Evolutionary conservation across 2,329 filamentous ascomycete species (phyloP).

Genomic region (Aspergillus hiratsukae): DNA sequence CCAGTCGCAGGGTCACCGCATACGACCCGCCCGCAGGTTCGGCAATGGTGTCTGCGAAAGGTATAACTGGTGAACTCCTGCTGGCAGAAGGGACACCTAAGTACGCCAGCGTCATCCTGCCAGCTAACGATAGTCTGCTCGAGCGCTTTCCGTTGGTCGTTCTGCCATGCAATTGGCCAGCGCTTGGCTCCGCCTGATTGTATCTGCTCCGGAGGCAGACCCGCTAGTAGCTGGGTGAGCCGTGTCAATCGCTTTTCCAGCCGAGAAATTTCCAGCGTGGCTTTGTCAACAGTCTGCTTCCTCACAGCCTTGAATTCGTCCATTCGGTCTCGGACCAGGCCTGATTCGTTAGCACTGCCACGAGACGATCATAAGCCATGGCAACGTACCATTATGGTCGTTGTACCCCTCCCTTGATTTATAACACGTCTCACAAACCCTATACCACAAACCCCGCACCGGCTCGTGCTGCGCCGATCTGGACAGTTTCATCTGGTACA

Average conservation of each 20-base stretch:
- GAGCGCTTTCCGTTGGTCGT: constrained; percentile 70
- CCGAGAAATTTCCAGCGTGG: constrained; percentile 80
- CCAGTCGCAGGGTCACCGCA: constrained; percentile 80
- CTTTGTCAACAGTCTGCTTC: constrained; percentile 73
- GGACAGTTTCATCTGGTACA: constrained; percentile 99
- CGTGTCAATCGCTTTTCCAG: constrained; percentile 90
- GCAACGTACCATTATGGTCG: constrained; percentile 61
- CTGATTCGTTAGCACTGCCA: constrained; percentile 25
- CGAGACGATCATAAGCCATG: not conserved
- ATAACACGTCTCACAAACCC: constrained; percentile 98
- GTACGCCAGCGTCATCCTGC: constrained; percentile 82
- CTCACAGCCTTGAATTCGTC: constrained; percentile 66
- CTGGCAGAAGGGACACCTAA: constrained; percentile 86
- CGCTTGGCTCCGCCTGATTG: constrained; percentile 46
- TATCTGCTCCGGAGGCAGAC: constrained; percentile 63
- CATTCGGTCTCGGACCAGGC: constrained; percentile 67
- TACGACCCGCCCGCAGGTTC: constrained; percentile 87
- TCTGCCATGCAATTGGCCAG: constrained; percentile 59
- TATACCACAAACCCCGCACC: constrained; percentile 82
- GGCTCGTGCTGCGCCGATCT: constrained; percentile 86
- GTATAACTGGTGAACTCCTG: constrained; percentile 93
- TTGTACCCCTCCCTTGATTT: constrained; percentile 96
- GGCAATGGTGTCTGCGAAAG: constrained; percentile 89
- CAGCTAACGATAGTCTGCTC: constrained; percentile 93
- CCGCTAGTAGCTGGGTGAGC: constrained; percentile 76